Conservation (phyloP, 1,284 basidiomycete genomes). For the Lentinus polychrous region DNA sequence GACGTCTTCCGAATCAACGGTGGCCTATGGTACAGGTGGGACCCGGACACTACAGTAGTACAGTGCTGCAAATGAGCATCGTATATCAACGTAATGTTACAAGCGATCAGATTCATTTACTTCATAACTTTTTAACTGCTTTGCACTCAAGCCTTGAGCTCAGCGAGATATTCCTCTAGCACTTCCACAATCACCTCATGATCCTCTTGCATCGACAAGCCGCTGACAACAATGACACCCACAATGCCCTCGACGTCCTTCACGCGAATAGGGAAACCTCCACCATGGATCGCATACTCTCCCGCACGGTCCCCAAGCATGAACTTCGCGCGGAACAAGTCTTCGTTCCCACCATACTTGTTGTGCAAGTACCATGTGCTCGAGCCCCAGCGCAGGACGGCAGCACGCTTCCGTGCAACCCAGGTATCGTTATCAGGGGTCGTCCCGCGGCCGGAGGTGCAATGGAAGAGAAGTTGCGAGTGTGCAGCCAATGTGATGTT, state of each 20-base stretch:
- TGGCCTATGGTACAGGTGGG: too few relatives aligned
- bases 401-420: slow-evolving; percentile 30
- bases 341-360: slow-evolving; percentile 17
- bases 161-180: slow-evolving; percentile 27
- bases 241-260: slow-evolving; percentile 27
- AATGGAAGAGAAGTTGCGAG: background rate
- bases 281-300: slow-evolving; percentile 27
- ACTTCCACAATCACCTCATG: slow-evolving; percentile 28
- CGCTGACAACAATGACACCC: slow-evolving; percentile 30
- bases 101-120: too few relatives aligned
- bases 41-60: too few relatives aligned
- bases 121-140: too few relatives aligned
- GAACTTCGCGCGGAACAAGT: slow-evolving; percentile 18
- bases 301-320: slow-evolving; percentile 20
- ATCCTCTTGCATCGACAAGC: slow-evolving; percentile 26
- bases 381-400: slow-evolving; percentile 27
- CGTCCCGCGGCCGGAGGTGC: slow-evolving; percentile 23
- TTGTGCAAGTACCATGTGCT: slow-evolving; percentile 23
- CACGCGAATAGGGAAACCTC: slow-evolving; percentile 29
- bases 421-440: slow-evolving; percentile 28
- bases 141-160: too few relatives aligned
- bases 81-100: too few relatives aligned
- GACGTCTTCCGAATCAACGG: too few relatives aligned
- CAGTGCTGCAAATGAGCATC: too few relatives aligned
- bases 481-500: background rate